phyloP scores from a whole-genome alignment of 495 filamentous ascomycete species.

The Aspergillus incahuasiensis region DNA sequence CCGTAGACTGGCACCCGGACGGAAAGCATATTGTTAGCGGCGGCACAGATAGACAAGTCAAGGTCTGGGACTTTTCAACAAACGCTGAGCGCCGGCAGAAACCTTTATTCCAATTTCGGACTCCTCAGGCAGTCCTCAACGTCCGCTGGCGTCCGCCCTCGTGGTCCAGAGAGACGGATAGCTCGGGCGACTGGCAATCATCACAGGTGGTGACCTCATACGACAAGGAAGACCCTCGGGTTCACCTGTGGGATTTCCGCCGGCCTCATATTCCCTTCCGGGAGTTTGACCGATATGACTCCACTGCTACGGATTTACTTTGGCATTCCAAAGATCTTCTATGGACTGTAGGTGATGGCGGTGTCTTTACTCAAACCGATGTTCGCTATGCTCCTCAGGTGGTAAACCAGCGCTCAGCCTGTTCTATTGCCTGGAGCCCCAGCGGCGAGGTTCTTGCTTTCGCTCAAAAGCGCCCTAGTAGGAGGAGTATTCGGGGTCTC shows the following conservation, averaged over 20 bases:
- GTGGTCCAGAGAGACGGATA: constrained; percentile 62
- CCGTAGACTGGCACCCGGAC: constrained; percentile 95
- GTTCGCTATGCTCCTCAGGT: constrained; percentile 74
- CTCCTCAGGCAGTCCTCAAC: constrained; percentile 64
- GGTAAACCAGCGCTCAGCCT: constrained; percentile 54
- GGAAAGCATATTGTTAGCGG: constrained; percentile 85
- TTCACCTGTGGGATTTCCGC: constrained; percentile 92
- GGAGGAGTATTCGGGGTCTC: constrained; percentile 33
- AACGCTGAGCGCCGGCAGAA: constrained; percentile 76
- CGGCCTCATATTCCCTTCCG: constrained; percentile 81
- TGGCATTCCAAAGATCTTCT: constrained; percentile 89
- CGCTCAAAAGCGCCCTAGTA: constrained; percentile 40
- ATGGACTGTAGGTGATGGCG: constrained; percentile 85
- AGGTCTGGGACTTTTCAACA: constrained; percentile 89
- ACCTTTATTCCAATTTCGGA: constrained; percentile 54
- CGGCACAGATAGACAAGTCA: constrained; percentile 74
- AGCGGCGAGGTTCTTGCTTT: constrained; percentile 46
- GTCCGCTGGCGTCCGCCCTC: constrained; percentile 83
- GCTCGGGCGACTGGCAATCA: constrained; percentile 60
- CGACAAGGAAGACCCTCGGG: constrained; percentile 58
- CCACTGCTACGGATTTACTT: constrained; percentile 67
- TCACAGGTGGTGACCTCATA: constrained; percentile 67
- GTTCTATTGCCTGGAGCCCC: constrained; percentile 44
- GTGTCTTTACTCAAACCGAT: constrained; percentile 83
- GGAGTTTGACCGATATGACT: constrained; percentile 73